phyloP scores from a whole-genome alignment of 1,284 basidiomycete genomes.

The Puccinia novopanici region DNA sequence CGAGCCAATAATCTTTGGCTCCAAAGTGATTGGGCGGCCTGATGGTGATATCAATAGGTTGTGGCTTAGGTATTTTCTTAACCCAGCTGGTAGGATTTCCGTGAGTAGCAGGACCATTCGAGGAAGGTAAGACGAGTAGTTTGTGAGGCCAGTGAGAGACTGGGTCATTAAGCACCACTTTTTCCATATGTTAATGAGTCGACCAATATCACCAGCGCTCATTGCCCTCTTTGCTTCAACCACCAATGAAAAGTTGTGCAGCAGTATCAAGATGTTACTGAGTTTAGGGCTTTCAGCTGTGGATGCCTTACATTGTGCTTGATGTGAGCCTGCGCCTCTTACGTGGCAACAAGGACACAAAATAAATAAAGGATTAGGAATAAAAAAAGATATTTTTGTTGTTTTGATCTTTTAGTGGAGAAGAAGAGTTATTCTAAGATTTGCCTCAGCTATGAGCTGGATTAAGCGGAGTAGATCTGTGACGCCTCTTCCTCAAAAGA shows the following conservation, averaged over 20 bases:
- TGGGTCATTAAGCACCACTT: constrained; percentile 14
- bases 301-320: too few species aligned
- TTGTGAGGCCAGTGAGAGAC: background rate
- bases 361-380: too few species aligned
- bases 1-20: too few species aligned
- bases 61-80: background rate
- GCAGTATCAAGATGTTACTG: background rate
- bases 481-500: too few species aligned
- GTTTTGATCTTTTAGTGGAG: too few species aligned
- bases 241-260: constrained; percentile 15
- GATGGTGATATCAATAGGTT: background rate
- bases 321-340: too few species aligned
- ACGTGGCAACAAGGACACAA: too few species aligned
- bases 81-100: background rate
- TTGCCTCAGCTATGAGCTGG: too few species aligned
- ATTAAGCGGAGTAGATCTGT: too few species aligned
- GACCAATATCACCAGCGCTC: constrained; percentile 16
- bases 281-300: too few species aligned
- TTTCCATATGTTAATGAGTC: constrained; percentile 18
- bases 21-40: background rate
- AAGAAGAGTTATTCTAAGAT: too few species aligned
- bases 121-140: constrained; percentile 22
- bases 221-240: constrained; percentile 15
- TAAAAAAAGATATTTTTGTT: too few species aligned
- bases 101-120: background rate